Base-by-base conservation (phyloP, 108 stramenopile species). In the Skeletonema marinoi region DNA sequence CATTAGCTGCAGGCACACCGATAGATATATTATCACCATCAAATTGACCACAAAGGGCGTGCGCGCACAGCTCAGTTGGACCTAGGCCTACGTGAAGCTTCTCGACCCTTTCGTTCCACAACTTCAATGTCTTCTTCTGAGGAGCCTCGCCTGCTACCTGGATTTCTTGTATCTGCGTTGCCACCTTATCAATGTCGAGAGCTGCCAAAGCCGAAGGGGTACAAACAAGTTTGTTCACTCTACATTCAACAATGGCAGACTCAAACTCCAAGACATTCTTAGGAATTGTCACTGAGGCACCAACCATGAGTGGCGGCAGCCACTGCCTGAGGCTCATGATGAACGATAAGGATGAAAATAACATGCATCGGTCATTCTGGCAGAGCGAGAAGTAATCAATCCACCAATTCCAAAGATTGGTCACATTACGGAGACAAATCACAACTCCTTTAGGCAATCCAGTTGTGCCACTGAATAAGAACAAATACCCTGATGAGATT, bases 111-210 rank as follows among this genome's bases (percentile, higher is more conserved):
- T 39, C 14, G n/a, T 21, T 66, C 65, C 65, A 66, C n/a, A 66
- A 6, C 30, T 33, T 12, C 73, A 74, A 67, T n/a, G 32, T 30
- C 19, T 29, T 48, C 32, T 67, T 29, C 16, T 38, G n/a, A 11
- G 74, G 74, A 51, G 74, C 42, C 33, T 75, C 74, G 35, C 74
- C 74, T 32, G 74, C 74, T 29, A 75, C 74, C 44, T 75, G 74
- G 32, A 75, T 36, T 13, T 33, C 74, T 56, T 75, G 5, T 38
- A 75, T 68, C 5, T 69, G 32, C 65, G 38, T 32, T 6, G 32
- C 50, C 33, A 48, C 74, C 66, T 68, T 68, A 6, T 68, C 50
- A 35, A 75, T 68, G 54, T 75, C 74, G 21, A 75, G 66, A 67
- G 44, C 66, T 31, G 66, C 66, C 14, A 75, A 44, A 17, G 74